Conservation (phyloP, 345 rosid genomes). For the Nasturtium officinale region DNA sequence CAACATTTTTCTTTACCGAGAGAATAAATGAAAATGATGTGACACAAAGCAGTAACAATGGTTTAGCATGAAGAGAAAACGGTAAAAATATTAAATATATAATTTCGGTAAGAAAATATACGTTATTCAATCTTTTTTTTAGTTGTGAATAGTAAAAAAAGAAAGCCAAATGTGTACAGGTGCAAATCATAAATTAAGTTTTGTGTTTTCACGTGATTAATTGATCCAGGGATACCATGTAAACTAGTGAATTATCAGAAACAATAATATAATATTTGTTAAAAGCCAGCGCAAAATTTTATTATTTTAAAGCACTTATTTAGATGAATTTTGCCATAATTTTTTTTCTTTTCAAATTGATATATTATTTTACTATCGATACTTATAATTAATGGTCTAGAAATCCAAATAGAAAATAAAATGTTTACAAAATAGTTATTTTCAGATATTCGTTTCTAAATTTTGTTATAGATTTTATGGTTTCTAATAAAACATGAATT, state of each 20-base stretch:
- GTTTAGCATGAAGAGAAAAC: neutral
- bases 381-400: neutral
- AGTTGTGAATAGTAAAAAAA: neutral
- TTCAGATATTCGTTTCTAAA: no score
- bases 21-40: neutral
- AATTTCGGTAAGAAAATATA: neutral
- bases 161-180: no score
- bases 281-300: neutral
- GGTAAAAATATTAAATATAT: no score
- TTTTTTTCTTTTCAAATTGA: no score
- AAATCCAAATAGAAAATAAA: no score
- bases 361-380: neutral
- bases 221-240: no score
- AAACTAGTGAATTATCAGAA: neutral
- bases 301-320: no score
- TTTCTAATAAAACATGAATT: no score
- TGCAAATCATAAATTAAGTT: neutral
- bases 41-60: neutral
- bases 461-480: no score
- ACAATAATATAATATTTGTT: no score
- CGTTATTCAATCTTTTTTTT: neutral
- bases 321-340: no score
- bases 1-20: no score
- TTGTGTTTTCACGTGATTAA: neutral
- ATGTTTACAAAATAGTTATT: neutral